These are phyloP conservation scores for Nemania sp. DNA, from an alignment of 2,329 filamentous ascomycete species.

Conservation along the genomic window DNA sequence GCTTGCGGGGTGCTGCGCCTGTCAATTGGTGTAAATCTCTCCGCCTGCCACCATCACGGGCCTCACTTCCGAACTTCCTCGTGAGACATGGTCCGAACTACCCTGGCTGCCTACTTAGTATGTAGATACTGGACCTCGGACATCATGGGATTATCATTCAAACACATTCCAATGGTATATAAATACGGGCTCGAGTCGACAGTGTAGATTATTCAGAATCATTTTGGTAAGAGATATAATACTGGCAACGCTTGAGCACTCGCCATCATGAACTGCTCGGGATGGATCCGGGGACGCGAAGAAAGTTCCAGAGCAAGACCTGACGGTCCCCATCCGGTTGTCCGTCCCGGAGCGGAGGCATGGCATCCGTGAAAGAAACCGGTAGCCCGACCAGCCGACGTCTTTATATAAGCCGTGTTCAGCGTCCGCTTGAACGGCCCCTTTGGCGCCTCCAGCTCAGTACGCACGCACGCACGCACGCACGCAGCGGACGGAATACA, in stretches of 20 bases:
- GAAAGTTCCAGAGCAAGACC: not conserved
- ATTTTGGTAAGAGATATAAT: not conserved
- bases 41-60: slow-evolving; percentile 4
- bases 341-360: slow-evolving; percentile 15
- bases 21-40: slow-evolving; percentile 20
- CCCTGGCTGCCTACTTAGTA: not conserved
- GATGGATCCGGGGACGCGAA: not conserved
- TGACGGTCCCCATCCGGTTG: slow-evolving; percentile 1
- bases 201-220: not conserved
- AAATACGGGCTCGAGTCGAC: not conserved
- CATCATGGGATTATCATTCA: too few species aligned
- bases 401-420: slow-evolving; percentile 4
- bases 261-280: not conserved
- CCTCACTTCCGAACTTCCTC: slow-evolving; percentile 14
- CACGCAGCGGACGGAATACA: not conserved
- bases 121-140: too few species aligned
- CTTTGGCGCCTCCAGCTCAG: not conserved
- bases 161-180: not conserved
- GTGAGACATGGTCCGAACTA: slow-evolving; percentile 3
- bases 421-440: not conserved
- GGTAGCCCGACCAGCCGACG: not conserved
- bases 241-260: not conserved
- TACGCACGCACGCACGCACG: not conserved
- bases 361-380: slow-evolving; percentile 12
- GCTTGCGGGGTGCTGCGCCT: not conserved